Conservation (phyloP, 2,329 filamentous ascomycete species). For the Knufia fluminis region DNA sequence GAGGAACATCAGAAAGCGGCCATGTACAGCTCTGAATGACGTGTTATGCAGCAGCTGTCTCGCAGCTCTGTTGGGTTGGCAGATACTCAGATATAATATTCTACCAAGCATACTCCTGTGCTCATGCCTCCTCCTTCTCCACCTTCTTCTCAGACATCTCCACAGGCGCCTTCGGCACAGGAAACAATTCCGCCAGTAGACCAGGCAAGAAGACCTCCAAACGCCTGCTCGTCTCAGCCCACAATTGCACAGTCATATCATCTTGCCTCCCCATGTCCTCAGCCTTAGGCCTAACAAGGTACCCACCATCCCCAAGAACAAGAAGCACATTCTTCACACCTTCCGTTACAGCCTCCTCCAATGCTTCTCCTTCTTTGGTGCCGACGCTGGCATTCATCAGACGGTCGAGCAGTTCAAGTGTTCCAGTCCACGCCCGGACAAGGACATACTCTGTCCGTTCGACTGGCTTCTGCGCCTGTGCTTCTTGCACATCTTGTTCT, state of each 20-base stretch:
- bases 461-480: background rate
- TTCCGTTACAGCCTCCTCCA: slow-evolving; percentile 93
- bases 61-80: no score
- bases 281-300: slow-evolving; percentile 44
- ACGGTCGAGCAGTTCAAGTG: slow-evolving; percentile 88
- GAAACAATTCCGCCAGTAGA: slow-evolving; percentile 36
- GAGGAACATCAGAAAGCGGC: no score
- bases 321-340: slow-evolving; percentile 92
- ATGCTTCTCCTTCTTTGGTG: slow-evolving; percentile 19
- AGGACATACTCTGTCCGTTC: slow-evolving; percentile 9
- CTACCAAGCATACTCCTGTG: background rate
- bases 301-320: slow-evolving; percentile 86
- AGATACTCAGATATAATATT: no score
- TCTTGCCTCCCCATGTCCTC: slow-evolving; percentile 25
- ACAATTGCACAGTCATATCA: slow-evolving; percentile 43
- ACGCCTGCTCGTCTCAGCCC: slow-evolving; percentile 52
- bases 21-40: no score
- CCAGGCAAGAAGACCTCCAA: slow-evolving; percentile 52
- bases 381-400: slow-evolving; percentile 64
- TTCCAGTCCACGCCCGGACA: slow-evolving; percentile 65
- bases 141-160: background rate
- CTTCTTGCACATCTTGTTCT: background rate
- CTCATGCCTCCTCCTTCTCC: background rate
- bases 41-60: no score
- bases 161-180: slow-evolving; percentile 5